phyloP scores from a whole-genome alignment of 176 grass and related monocot genomes.

The Avena sativa region DNA sequence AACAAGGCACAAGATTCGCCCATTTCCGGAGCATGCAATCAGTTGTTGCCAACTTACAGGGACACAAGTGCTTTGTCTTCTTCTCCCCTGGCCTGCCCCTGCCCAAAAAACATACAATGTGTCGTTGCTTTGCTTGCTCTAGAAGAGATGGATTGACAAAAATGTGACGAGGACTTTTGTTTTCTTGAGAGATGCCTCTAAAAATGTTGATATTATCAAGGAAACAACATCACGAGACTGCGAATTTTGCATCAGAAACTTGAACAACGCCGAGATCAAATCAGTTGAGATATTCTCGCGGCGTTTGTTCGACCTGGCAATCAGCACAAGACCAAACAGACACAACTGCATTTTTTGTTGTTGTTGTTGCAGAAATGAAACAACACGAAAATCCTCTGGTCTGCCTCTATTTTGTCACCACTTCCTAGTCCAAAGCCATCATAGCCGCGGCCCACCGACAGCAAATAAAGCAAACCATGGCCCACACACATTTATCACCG shows the following conservation, averaged over 20 bases:
- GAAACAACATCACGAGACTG: neutral
- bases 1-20: conserved; percentile 35
- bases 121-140: neutral
- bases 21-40: neutral
- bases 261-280: neutral
- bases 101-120: neutral
- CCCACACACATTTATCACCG: neutral
- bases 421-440: neutral
- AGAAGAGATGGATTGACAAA: neutral
- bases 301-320: neutral
- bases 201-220: neutral
- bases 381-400: neutral
- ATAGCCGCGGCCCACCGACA: conserved; percentile 39
- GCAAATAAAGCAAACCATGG: neutral
- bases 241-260: neutral
- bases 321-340: neutral
- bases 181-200: neutral
- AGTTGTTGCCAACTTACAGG: neutral
- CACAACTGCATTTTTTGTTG: neutral
- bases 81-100: neutral
- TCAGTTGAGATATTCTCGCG: conserved; percentile 10
- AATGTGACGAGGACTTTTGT: neutral
- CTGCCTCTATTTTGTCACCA: neutral
- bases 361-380: neutral
- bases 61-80: neutral